These are phyloP conservation scores for Entonaema liquescens DNA, from an alignment of 495 filamentous ascomycete genomes.

Conservation along the genomic window DNA sequence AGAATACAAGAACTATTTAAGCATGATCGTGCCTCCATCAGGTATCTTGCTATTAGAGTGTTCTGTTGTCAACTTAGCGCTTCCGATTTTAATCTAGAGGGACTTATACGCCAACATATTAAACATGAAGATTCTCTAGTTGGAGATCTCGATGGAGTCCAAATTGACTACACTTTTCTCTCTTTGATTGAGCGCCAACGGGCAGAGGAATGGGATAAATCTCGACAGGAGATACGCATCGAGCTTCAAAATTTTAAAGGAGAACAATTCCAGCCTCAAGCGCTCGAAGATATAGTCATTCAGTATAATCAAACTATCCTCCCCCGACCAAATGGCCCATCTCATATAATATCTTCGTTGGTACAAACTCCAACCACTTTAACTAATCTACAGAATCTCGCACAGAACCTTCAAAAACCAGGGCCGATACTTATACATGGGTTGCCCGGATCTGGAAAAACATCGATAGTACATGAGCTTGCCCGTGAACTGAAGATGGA, in stretches of 20 bases:
- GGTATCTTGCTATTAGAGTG: slow-evolving; percentile 82
- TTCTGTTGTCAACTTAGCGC: slow-evolving; percentile 80
- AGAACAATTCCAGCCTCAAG: slow-evolving; percentile 38
- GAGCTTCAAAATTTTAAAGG: slow-evolving; percentile 37
- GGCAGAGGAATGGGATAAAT: slow-evolving; percentile 50
- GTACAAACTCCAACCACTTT: slow-evolving; percentile 76
- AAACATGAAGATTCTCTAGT: slow-evolving; percentile 64
- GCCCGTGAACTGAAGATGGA: slow-evolving; percentile 78
- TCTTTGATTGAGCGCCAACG: slow-evolving; percentile 78
- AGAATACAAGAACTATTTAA: slow-evolving; percentile 72
- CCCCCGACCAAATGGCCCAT: slow-evolving; percentile 66
- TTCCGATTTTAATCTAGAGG: slow-evolving; percentile 79
- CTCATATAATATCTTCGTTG: slow-evolving; percentile 61
- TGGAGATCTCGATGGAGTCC: slow-evolving; percentile 77
- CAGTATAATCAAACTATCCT: slow-evolving; percentile 70
- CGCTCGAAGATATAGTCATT: slow-evolving; percentile 54
- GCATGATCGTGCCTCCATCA: slow-evolving; percentile 66
- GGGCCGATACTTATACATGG: slow-evolving; percentile 84
- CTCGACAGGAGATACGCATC: slow-evolving; percentile 42
- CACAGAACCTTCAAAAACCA: slow-evolving; percentile 66
- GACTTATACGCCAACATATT: slow-evolving; percentile 71
- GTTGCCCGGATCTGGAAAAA: slow-evolving; percentile 88
- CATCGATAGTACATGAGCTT: slow-evolving; percentile 81
- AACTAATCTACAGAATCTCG: slow-evolving; percentile 73
- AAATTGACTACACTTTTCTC: slow-evolving; percentile 85